phyloP scores from a whole-genome alignment of 805 yeast species.

The Spencermartinsiella europaea region DNA sequence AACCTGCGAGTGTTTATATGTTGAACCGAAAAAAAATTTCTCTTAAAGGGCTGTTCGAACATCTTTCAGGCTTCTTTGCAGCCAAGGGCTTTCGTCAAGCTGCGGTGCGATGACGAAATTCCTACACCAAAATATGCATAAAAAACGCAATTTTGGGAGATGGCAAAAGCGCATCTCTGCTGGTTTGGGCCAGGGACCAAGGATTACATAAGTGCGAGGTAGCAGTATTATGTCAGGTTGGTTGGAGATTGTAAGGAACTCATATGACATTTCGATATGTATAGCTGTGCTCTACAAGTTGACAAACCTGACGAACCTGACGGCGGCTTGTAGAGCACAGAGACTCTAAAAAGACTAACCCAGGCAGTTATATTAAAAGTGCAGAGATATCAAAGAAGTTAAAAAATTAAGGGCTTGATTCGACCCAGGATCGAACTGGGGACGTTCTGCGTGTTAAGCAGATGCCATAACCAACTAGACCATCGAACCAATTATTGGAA shows the following conservation, averaged over 20 bases:
- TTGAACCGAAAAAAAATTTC: too few relatives aligned
- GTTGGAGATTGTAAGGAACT: background rate
- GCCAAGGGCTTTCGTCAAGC: background rate
- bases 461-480: slow-evolving; percentile 99
- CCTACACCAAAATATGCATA: background rate
- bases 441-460: slow-evolving; percentile 99
- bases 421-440: slow-evolving; percentile 99
- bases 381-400: background rate
- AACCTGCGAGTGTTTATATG: too few relatives aligned
- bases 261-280: background rate
- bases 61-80: background rate
- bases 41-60: too few relatives aligned
- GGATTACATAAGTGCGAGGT: background rate
- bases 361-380: background rate
- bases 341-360: background rate
- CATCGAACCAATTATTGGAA: slow-evolving; percentile 61
- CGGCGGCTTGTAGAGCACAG: background rate
- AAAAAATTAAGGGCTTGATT: slow-evolving; percentile 48
- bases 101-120: background rate
- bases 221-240: background rate
- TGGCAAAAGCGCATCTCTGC: too few relatives aligned
- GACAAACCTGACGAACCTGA: background rate
- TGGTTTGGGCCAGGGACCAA: too few relatives aligned
- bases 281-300: background rate
- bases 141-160: background rate